phyloP scores from a whole-genome alignment of 768 basidiomycete species.

The Trametes meyenii region DNA sequence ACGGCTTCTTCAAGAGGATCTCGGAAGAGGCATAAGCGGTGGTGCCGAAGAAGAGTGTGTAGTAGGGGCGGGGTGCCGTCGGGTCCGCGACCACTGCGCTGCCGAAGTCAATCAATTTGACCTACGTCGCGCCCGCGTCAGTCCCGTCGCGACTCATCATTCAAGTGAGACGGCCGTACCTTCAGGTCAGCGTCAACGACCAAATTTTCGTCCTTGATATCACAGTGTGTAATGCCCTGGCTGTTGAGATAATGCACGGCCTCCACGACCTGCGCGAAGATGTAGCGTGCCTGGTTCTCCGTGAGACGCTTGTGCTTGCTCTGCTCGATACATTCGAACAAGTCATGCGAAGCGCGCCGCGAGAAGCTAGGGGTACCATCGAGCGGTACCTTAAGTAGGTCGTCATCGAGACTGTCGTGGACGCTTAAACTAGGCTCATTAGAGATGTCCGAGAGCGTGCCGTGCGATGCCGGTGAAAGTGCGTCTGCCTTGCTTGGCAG shows the following conservation, averaged over 20 bases:
- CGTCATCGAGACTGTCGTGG: slow-evolving; percentile 10
- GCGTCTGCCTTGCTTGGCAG: slow-evolving; percentile 4
- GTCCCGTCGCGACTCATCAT: slow-evolving; percentile 1
- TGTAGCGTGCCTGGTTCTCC: slow-evolving; percentile 76
- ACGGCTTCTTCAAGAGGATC: slow-evolving; percentile 83
- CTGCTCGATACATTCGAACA: slow-evolving; percentile 96
- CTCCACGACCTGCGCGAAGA: slow-evolving; percentile 88
- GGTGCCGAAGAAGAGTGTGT: slow-evolving; percentile 87
- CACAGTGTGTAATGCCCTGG: slow-evolving; percentile 89
- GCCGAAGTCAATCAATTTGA: slow-evolving; percentile 96
- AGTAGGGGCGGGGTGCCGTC: slow-evolving; percentile 59
- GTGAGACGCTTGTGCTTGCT: slow-evolving; percentile 76
- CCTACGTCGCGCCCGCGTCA: slow-evolving; percentile 44
- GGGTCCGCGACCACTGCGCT: slow-evolving; percentile 80
- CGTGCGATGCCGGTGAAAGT: slow-evolving; percentile 1
- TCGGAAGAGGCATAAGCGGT: slow-evolving; percentile 96
- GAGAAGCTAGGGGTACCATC: slow-evolving; percentile 42
- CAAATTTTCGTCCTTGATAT: slow-evolving; percentile 97
- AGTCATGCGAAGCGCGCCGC: slow-evolving; percentile 83
- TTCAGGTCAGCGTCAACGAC: slow-evolving; percentile 75
- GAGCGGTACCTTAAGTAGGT: slow-evolving; percentile 19
- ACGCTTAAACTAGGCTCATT: slow-evolving; percentile 2
- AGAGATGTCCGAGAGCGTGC: slow-evolving; percentile 1
- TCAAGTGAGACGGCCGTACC: slow-evolving; percentile 41
- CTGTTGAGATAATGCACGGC: slow-evolving; percentile 79